Base-by-base conservation (phyloP, 768 basidiomycete genomes). In the Cyathus striatus region DNA sequence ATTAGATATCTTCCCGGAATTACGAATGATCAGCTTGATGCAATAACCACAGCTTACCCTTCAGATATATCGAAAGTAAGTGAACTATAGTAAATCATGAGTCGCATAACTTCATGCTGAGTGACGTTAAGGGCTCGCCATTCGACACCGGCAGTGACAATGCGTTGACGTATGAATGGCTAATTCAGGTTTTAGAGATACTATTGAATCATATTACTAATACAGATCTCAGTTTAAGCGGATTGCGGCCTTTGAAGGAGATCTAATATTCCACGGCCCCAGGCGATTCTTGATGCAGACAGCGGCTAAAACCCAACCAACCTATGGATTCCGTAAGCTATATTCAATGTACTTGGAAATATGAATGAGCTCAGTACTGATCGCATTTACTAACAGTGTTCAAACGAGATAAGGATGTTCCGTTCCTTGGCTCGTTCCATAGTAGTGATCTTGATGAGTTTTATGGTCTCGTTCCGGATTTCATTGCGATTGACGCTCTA, bases 181-280 rank as follows among this genome's bases (percentile, higher is more conserved):
- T 12, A 22, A 33, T 13, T 17, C 10, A 20, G 7, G 2, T 6
- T 13, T 20, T 7, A 21, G 12, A 18, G 7, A 3, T 9, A 25
- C 14, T 4, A 12, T 5, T 18, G 20, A 9, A 6, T 45, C 6
- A 14, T 27, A 22, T 18, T 21, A n/a, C n/a, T n/a, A n/a, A n/a
- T n/a, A 24, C 18, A 67, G 66, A 2, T 66, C 68, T 3, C 40
- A 70, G 46, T 70, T 54, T 50, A 71, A 70, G 30, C 4, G 4
- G 12, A 12, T 32, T 4, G 30, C 30, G 16, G 30, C 27, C 30
- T 12, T 32, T 32, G 57, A 58, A 37, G 69, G 70, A 1, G 70
- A 73, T 44, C 36, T 54, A 5, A 39, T 45, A 9, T 69, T 68
- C 48, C 58, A 66, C 22, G 60, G 55, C 6, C 59, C 58, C 20